Evolutionary conservation across 1,284 basidiomycete species (phyloP).

Genomic region (Pseudozyma sp.): DNA sequence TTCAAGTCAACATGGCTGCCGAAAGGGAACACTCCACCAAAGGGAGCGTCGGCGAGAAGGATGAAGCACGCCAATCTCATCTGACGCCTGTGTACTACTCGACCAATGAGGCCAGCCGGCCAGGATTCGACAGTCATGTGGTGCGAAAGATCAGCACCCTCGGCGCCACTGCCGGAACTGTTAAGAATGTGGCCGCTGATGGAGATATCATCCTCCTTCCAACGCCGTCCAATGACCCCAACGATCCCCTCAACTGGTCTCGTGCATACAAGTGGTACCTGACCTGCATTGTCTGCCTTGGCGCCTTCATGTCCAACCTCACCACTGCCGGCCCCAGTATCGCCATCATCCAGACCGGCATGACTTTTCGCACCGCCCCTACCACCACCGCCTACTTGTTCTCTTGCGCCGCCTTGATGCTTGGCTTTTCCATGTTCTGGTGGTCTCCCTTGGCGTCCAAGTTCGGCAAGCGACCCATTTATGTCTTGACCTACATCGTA

Average conservation of each 20-base stretch:
- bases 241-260: conserved; percentile 35
- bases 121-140: not conserved
- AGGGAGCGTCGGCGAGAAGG: conserved; percentile 5
- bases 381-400: conserved; percentile 29
- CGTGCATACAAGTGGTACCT: conserved; percentile 35
- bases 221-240: conserved; percentile 25
- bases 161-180: conserved; percentile 20
- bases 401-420: conserved; percentile 13
- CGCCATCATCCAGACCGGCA: conserved; percentile 18
- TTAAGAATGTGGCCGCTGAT: conserved; percentile 10
- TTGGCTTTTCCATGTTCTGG: conserved; percentile 20
- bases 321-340: conserved; percentile 25
- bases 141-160: conserved; percentile 14
- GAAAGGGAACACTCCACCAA: not conserved
- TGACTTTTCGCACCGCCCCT: conserved; percentile 5
- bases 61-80: not conserved
- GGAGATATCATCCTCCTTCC: conserved; percentile 27
- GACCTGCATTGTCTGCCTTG: conserved; percentile 20
- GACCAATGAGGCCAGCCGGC: not conserved
- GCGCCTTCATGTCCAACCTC: conserved; percentile 18
- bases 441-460: conserved; percentile 32
- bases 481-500: conserved; percentile 16
- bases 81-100: conserved; percentile 8
- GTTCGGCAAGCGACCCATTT: conserved; percentile 31
- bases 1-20: not conserved